Evolutionary conservation across 2,329 filamentous ascomycete genomes (phyloP), one percentile per base, ranked within the genome.

Genomic region (Penicillium sp.): DNA sequence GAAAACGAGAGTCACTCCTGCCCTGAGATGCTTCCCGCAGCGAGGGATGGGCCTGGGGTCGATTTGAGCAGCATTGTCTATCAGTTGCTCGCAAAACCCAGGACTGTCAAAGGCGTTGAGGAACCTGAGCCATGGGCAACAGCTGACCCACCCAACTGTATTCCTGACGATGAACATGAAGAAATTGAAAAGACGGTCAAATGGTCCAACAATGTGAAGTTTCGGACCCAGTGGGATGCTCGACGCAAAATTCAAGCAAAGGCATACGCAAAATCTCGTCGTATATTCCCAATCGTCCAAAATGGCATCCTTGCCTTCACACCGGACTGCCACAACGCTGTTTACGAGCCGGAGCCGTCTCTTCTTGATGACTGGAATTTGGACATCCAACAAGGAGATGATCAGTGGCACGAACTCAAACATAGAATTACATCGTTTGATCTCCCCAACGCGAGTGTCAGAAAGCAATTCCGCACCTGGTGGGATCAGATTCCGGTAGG

Each of bases 21-120:
- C 33, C 66, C 64, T 8, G 66, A 70, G 42, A 39, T 55, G 13
- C 62, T 71, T 25, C 39, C 49, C 6, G 64, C 53, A 25, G 67
- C 62, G n/a, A 62, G 69, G 52, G 58, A 69, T 19, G 72, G 72
- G 17, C 66, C 68, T 25, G 72, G 71, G 3, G 63, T 61, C 0
- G 64, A 73, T 47, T 61, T 58, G 15, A 42, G 45, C 8, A 69
- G 69, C 15, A 41, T 56, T 15, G 49, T 68, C 10, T 68, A 65
- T 48, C 25, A 59, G 10, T 33, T 52, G 7, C 62, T 71, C 21
- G 56, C 31, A 19, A 33, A 43, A 6, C 38, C 51, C 4, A 53
- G 51, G 19, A n/a, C 25, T 38, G 52, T 9, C 12, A 12, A 33
- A 29, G 51, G 31, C 1, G 25, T 49, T 6, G 44, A 49, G 9